These are phyloP conservation scores for Arabis hirsuta DNA, from an alignment of 345 rosid species.

Conservation along the genomic window DNA sequence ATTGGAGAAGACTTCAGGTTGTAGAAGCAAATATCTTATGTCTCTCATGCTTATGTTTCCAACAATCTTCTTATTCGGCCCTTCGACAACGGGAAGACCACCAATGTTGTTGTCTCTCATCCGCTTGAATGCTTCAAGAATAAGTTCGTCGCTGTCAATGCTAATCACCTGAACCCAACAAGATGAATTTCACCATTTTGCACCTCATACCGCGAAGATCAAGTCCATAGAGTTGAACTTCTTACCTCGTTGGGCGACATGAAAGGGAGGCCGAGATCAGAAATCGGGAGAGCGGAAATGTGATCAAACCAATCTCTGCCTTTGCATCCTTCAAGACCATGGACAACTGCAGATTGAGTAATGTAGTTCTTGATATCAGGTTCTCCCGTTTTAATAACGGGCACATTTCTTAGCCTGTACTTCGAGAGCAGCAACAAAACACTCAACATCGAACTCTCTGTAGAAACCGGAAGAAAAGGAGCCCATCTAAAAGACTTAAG, in stretches of 20 bases:
- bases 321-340: constrained; percentile 76
- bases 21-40: constrained; percentile 70
- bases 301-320: constrained; percentile 96
- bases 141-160: constrained; percentile 59
- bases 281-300: constrained; percentile 61
- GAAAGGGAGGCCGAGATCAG: constrained; percentile 87
- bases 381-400: constrained; percentile 68
- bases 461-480: constrained; percentile 79
- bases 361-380: constrained; percentile 78
- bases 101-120: constrained; percentile 78
- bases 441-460: constrained; percentile 82
- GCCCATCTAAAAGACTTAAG: constrained; percentile 78
- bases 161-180: constrained; percentile 56
- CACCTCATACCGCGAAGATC: not conserved
- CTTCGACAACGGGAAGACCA: constrained; percentile 75
- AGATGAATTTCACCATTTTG: not conserved
- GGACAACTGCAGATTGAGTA: constrained; percentile 84
- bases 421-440: constrained; percentile 79
- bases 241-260: constrained; percentile 68
- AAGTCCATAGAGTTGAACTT: not conserved
- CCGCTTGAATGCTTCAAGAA: constrained; percentile 82
- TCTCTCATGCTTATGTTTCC: constrained; percentile 62
- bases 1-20: constrained; percentile 76
- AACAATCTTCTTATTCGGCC: constrained; percentile 44
- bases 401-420: constrained; percentile 77